These are phyloP conservation scores for Leccinum disarticulatum DNA, from an alignment of 768 basidiomycete species.

Conservation along the genomic window DNA sequence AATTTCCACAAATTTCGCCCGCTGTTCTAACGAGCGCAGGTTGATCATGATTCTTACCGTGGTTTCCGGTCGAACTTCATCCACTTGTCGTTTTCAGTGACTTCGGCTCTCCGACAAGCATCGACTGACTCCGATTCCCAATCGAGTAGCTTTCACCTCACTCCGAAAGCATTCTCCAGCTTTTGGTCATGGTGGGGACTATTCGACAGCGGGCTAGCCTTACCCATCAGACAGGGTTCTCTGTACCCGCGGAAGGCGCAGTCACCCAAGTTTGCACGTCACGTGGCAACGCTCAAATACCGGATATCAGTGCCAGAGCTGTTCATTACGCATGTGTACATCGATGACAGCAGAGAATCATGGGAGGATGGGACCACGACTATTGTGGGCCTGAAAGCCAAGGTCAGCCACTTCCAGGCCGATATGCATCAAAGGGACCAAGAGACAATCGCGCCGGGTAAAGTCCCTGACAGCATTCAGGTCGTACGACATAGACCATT, in stretches of 20 bases:
- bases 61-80: constrained; percentile 94
- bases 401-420: constrained; percentile 77
- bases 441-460: constrained; percentile 63
- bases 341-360: constrained; percentile 75
- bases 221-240: constrained; percentile 87
- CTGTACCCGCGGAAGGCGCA: constrained; percentile 70
- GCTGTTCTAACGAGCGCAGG: constrained; percentile 29
- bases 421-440: constrained; percentile 93
- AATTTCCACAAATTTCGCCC: neutral
- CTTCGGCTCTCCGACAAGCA: constrained; percentile 52
- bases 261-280: constrained; percentile 85
- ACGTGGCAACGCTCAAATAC: constrained; percentile 91
- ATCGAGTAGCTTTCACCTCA: constrained; percentile 79
- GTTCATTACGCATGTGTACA: constrained; percentile 84
- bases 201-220: constrained; percentile 74
- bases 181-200: constrained; percentile 93
- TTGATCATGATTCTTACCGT: constrained; percentile 69
- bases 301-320: constrained; percentile 74
- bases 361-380: constrained; percentile 79
- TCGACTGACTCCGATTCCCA: constrained; percentile 18
- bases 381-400: constrained; percentile 83
- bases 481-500: constrained; percentile 76
- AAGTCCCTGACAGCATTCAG: constrained; percentile 55
- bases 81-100: constrained; percentile 85
- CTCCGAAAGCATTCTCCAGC: constrained; percentile 80